Conservation (phyloP, 2,329 filamentous ascomycete species). For the Calonectria fujianensis region DNA sequence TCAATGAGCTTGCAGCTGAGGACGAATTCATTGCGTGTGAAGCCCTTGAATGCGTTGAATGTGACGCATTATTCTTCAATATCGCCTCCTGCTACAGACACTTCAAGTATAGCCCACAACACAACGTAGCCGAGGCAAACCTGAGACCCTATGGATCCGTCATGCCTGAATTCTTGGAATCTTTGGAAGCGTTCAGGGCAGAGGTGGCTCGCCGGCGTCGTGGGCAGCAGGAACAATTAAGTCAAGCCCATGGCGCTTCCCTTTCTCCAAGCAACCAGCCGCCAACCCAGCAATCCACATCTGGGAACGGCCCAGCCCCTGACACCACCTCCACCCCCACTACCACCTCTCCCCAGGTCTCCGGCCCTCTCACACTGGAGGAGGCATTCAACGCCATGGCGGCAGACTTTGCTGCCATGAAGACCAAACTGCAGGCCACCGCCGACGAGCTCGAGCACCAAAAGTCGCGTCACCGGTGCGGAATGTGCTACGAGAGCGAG, state of each 20-base stretch:
- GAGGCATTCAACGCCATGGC: neutral
- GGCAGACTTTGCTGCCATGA: neutral
- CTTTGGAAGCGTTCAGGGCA: neutral
- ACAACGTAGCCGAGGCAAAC: neutral
- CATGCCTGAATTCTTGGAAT: neutral
- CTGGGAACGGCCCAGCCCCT: neutral
- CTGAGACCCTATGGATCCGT: neutral
- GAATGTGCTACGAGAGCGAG: slow-evolving; percentile 34
- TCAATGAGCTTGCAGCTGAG: neutral
- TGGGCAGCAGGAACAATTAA: neutral
- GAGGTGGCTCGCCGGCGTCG: neutral
- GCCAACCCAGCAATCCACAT: neutral
- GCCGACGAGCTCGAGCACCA: slow-evolving; percentile 16
- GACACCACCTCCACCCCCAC: neutral
- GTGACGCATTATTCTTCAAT: neutral
- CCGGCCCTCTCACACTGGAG: neutral
- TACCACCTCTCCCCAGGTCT: neutral
- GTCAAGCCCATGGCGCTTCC: neutral
- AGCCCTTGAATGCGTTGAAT: neutral
- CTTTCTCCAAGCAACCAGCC: neutral
- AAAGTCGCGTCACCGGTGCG: slow-evolving; percentile 22
- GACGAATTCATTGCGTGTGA: too few relatives aligned
- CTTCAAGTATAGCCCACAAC: neutral
- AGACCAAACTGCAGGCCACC: neutral
- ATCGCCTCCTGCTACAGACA: neutral